Percentiles rank a stretch among this genome's conserved stretches.
phyloP scores from a whole-genome alignment of 495 filamentous ascomycete species.

The Penicillium samsonianum region DNA sequence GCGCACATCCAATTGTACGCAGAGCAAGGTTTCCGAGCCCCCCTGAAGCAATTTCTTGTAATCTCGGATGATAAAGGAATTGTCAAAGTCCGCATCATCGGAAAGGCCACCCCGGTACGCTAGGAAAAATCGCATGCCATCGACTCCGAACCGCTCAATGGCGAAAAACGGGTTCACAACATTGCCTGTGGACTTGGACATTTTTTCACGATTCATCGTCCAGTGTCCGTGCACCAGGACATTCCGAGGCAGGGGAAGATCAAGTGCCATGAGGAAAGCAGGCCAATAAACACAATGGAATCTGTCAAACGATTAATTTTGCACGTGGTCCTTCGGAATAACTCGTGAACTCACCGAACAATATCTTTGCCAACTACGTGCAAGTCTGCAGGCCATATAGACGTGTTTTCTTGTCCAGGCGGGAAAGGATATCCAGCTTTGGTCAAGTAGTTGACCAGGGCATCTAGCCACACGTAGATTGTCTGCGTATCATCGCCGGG shows the following conservation, averaged over 20 bases:
- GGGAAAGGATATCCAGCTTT: conserved; percentile 80
- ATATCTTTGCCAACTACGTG: conserved; percentile 98
- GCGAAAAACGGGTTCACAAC: conserved; percentile 95
- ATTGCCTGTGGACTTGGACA: conserved; percentile 94
- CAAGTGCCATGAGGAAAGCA: conserved; percentile 87
- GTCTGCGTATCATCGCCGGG: conserved; percentile 83
- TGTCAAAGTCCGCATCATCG: conserved; percentile 82
- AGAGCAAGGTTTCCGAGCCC: conserved; percentile 77
- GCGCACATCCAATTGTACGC: conserved; percentile 66
- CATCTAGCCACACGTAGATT: conserved; percentile 98
- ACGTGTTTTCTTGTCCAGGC: conserved; percentile 59
- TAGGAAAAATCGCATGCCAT: conserved; percentile 86
- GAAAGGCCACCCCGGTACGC: conserved; percentile 71
- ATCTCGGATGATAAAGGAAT: conserved; percentile 66
- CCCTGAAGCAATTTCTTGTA: conserved; percentile 78
- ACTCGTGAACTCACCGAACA: conserved; percentile 54
- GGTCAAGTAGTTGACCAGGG: conserved; percentile 90
- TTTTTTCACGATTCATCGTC: conserved; percentile 86
- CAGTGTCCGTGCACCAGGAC: conserved; percentile 92
- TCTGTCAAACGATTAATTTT: conserved; percentile 31
- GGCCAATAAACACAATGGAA: conserved; percentile 99
- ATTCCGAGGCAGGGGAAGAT: conserved; percentile 76
- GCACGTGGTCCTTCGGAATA: conserved; percentile 5
- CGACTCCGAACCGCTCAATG: conserved; percentile 82
- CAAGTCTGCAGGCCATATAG: conserved; percentile 86